Conservation (phyloP, 108 stramenopile genomes). For the Conticribra weissflogii region DNA sequence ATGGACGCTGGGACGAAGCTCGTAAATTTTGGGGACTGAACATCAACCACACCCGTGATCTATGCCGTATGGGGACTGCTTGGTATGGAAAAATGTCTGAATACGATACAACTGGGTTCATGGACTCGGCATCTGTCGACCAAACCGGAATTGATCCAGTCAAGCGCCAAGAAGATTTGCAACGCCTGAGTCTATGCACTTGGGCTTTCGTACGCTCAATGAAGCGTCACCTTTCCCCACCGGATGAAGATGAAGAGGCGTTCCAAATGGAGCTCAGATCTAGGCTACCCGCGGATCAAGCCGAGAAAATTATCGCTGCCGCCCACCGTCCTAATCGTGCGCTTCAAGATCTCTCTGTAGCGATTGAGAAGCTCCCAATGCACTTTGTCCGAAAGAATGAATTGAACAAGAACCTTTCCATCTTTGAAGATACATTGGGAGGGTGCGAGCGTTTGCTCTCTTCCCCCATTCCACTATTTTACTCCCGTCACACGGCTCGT, state of each 20-base stretch:
- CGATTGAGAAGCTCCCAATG: constrained; percentile 75
- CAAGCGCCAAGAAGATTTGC: constrained; percentile 51
- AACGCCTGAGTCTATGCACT: constrained; percentile 49
- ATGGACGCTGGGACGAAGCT: constrained; percentile 74
- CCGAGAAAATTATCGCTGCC: constrained; percentile 57
- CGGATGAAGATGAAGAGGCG: constrained; percentile 59
- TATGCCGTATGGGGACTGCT: constrained; percentile 59
- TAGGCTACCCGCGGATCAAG: constrained; percentile 48
- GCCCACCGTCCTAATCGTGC: constrained; percentile 70
- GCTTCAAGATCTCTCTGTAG: constrained; percentile 55
- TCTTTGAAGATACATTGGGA: constrained; percentile 72
- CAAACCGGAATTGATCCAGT: constrained; percentile 14
- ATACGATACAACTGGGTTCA: constrained; percentile 26
- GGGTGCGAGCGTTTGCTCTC: constrained; percentile 55
- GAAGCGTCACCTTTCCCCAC: constrained; percentile 67
- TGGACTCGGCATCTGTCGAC: constrained; percentile 6
- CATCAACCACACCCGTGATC: constrained; percentile 73
- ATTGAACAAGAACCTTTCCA: constrained; percentile 55
- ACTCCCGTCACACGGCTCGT: constrained; percentile 69
- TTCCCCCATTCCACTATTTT: constrained; percentile 67
- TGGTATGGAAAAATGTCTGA: constrained; percentile 44
- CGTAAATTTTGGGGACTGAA: constrained; percentile 75
- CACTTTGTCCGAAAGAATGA: constrained; percentile 65
- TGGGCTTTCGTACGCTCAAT: constrained; percentile 70
- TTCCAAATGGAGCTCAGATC: constrained; percentile 52